Base-by-base conservation (phyloP, 2,329 filamentous ascomycete species). In the Canariomyces notabilis region DNA sequence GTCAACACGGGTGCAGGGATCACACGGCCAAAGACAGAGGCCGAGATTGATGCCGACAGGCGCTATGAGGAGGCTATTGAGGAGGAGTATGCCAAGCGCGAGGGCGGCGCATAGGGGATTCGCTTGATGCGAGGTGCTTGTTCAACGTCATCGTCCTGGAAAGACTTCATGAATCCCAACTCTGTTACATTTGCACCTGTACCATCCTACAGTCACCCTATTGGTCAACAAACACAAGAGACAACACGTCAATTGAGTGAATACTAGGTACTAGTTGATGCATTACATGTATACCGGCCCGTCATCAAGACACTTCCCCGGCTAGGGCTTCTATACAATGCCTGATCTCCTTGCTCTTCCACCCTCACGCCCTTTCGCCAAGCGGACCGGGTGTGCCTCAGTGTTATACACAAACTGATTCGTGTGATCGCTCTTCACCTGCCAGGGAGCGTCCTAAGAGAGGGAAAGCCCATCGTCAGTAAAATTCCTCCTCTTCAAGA, bases 81-180 rank as follows among this genome's bases (percentile, higher is more conserved):
- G 64, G 74, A 77, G 35, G 74, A 77, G 60, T 77, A 77, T 51
- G 74, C 74, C 36, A 77, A 76, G 67, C 61, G 73, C 31, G 74
- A 77, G 42, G 74, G 74, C 6, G 75, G 75, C 21, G 67, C 72
- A 14, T 76, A 41, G 50, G n/a, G 22, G 8, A 23, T 11, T 2
- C 15, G 9, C 8, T 29, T 22, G 8, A 29, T 29, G 26, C 9
- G 4, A 9, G 9, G 3, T 29, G 26, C 26, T 9, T 29, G 14
- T 12, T 9, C 26, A 9, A 29, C 8, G 26, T 29, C 14, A 4
- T 3, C 3, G 9, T 29, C 26, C 9, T 29, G 14, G 22, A 29
- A 29, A 29, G 26, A 29, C n/a, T n/a, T n/a, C n/a, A n/a, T n/a
- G n/a, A n/a, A n/a, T n/a, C n/a, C n/a, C n/a, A n/a, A n/a, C n/a